Evolutionary conservation across 2,329 filamentous ascomycete species (phyloP).

Genomic region (Arthroderma uncinatum): DNA sequence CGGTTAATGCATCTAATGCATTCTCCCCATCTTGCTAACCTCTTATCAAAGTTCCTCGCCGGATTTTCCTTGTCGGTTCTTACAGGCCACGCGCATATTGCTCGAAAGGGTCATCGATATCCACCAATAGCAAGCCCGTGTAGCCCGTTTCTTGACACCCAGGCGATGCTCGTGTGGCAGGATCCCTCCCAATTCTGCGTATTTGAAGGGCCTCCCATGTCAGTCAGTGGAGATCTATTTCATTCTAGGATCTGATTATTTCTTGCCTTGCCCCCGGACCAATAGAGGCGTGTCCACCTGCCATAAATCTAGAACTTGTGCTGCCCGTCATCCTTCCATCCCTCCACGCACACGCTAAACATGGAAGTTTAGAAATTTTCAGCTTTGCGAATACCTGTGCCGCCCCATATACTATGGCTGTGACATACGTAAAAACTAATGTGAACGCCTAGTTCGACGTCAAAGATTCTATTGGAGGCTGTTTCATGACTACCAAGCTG

Average conservation of each 20-base stretch:
- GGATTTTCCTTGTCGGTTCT: background rate
- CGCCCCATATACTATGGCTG: background rate
- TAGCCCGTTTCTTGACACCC: background rate
- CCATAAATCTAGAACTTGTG: background rate
- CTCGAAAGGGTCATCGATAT: background rate
- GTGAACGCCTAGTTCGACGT: background rate
- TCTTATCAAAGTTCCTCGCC: background rate
- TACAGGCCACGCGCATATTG: background rate
- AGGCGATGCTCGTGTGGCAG: background rate
- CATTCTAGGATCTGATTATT: background rate
- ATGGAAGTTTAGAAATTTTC: background rate
- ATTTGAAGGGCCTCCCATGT: background rate
- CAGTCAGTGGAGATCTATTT: background rate
- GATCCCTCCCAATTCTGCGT: background rate
- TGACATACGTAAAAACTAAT: background rate
- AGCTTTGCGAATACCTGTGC: background rate
- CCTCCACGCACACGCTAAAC: background rate
- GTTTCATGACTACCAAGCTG: background rate
- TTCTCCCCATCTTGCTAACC: background rate
- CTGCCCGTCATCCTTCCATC: background rate
- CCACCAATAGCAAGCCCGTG: conserved; percentile 5
- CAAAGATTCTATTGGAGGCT: background rate
- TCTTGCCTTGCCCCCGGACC: background rate
- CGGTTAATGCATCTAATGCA: background rate
- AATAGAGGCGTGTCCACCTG: background rate